These are phyloP conservation scores for Diaporthe aspalathi DNA, from an alignment of 2,329 filamentous ascomycete species.

Conservation along the genomic window DNA sequence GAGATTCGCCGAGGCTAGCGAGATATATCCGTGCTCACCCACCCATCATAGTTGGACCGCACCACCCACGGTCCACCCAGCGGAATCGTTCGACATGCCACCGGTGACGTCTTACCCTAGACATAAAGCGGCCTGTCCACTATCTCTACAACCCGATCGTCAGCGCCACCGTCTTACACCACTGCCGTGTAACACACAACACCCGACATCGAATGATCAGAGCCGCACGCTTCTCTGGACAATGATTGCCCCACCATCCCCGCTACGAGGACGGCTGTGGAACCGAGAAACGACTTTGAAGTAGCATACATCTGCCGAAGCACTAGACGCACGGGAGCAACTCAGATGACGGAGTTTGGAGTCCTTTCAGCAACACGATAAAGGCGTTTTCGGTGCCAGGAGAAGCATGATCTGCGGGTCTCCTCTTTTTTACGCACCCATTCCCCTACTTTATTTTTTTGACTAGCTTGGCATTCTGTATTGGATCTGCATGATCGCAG, in stretches of 20 bases:
- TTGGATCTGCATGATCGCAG: constrained; percentile 29
- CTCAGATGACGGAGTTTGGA: constrained; percentile 32
- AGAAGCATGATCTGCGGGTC: constrained; percentile 19
- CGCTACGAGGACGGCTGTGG: constrained; percentile 15
- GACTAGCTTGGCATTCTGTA: constrained; percentile 32
- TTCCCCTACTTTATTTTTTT: background rate
- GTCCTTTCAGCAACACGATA: constrained; percentile 32
- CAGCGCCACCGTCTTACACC: background rate
- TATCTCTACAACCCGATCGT: background rate
- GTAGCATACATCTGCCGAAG: constrained; percentile 22
- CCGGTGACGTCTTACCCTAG: background rate
- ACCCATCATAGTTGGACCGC: background rate
- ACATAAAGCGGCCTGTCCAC: background rate
- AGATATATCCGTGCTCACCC: constrained; percentile 6
- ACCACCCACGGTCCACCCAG: background rate
- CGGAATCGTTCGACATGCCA: background rate
- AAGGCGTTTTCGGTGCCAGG: constrained; percentile 31
- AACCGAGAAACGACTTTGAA: constrained; percentile 19
- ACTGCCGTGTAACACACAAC: background rate
- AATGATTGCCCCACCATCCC: constrained; percentile 25
- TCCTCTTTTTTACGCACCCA: constrained; percentile 1
- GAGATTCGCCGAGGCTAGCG: constrained; percentile 7
- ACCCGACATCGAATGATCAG: constrained; percentile 25
- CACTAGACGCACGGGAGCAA: constrained; percentile 31
- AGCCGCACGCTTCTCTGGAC: constrained; percentile 35